phyloP scores from a whole-genome alignment of 495 filamentous ascomycete genomes.

The Aspergillus ellipticus region DNA sequence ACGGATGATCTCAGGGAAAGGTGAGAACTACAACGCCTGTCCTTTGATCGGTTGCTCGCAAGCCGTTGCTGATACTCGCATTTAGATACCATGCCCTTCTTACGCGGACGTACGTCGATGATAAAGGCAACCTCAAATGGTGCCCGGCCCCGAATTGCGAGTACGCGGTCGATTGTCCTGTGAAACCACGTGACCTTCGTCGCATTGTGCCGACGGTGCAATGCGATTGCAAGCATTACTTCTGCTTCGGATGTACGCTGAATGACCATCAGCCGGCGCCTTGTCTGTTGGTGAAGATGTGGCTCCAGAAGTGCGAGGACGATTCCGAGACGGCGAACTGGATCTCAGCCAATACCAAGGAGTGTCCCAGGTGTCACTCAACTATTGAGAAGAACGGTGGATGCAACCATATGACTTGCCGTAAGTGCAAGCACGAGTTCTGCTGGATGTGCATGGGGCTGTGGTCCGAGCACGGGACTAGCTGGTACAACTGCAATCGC shows the following conservation, averaged over 20 bases:
- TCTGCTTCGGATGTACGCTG: constrained; percentile 95
- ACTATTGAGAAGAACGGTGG: constrained; percentile 99
- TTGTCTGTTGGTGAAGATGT: constrained; percentile 87
- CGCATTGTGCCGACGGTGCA: constrained; percentile 84
- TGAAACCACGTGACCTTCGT: constrained; percentile 80
- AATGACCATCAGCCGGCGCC: constrained; percentile 92
- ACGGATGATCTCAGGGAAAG: constrained; percentile 65
- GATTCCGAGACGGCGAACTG: constrained; percentile 98
- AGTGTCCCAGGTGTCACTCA: constrained; percentile 91
- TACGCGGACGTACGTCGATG: constrained; percentile 92
- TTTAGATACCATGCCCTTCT: constrained; percentile 77
- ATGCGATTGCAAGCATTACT: constrained; percentile 77
- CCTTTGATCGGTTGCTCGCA: background rate
- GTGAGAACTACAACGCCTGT: constrained; percentile 31
- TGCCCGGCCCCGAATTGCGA: constrained; percentile 94
- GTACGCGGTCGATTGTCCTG: constrained; percentile 82
- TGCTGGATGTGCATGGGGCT: constrained; percentile 99
- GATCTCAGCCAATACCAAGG: constrained; percentile 98
- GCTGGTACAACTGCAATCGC: constrained; percentile 98
- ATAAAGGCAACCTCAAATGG: constrained; percentile 92
- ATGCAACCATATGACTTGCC: constrained; percentile 99
- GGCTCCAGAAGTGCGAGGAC: constrained; percentile 97
- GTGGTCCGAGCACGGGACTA: constrained; percentile 98
- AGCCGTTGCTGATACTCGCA: constrained; percentile 9
- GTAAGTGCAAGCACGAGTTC: constrained; percentile 98